Percentiles rank a stretch among this genome's conserved stretches.
Conservation (phyloP, 345 rosid species). For the Orychophragmus violaceus region DNA sequence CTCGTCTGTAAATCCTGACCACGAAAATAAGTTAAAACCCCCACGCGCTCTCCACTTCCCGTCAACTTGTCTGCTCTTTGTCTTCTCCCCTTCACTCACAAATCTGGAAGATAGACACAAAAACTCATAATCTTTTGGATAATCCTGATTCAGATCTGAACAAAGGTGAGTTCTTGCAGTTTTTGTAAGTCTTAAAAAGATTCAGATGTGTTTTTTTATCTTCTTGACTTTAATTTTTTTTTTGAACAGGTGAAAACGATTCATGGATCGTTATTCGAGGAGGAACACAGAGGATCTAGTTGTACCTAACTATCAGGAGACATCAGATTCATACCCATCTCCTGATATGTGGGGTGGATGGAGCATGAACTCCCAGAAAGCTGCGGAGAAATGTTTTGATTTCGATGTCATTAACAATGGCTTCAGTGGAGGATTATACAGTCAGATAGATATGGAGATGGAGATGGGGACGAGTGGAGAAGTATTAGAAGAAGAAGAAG, state of each 20-base stretch:
- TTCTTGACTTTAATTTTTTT: neutral
- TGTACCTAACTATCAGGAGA: conserved; percentile 30
- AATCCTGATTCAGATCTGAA: neutral
- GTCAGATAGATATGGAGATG: conserved; percentile 18
- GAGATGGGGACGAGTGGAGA: conserved; percentile 5
- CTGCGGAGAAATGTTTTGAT: conserved; percentile 26
- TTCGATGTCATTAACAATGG: conserved; percentile 32
- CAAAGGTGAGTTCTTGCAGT: conserved; percentile 2
- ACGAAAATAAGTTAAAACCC: conserved; percentile 9
- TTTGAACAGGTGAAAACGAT: neutral
- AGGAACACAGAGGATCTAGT: conserved; percentile 25
- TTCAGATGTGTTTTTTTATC: neutral
- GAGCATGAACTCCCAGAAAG: conserved; percentile 19
- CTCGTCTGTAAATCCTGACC: conserved; percentile 18
- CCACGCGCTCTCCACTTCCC: conserved; percentile 8
- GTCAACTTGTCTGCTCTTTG: conserved; percentile 11
- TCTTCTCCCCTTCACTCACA: neutral
- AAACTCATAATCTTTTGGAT: neutral
- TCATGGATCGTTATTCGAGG: conserved; percentile 28
- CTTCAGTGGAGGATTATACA: conserved; percentile 30
- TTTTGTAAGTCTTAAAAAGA: neutral
- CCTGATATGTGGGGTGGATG: conserved; percentile 28
- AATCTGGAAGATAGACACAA: neutral
- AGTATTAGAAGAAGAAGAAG: neutral
- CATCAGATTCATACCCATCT: conserved; percentile 28